Evolutionary conservation across 192 early-diverging fungal genomes (phyloP).

Genomic region (Coemansia sp.): DNA sequence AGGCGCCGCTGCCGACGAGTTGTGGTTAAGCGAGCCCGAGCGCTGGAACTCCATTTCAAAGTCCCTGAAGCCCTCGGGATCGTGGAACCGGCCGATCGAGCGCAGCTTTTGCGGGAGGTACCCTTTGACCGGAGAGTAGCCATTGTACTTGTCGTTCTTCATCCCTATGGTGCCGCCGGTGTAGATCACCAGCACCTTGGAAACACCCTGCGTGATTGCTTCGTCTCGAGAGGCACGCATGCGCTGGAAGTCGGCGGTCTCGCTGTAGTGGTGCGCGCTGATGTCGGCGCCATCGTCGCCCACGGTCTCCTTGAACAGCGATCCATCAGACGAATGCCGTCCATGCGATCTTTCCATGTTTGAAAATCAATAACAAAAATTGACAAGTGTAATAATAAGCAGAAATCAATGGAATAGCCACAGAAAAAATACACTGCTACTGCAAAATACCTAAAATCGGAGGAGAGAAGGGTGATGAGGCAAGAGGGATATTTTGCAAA

Average conservation of each 20-base stretch:
- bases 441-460: neutral
- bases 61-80: constrained; percentile 52
- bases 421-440: too few relatives aligned
- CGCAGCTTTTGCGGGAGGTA: constrained; percentile 78
- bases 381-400: constrained; percentile 6
- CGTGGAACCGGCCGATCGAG: constrained; percentile 79
- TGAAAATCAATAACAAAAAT: neutral
- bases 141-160: constrained; percentile 66
- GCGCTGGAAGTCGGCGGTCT: constrained; percentile 54
- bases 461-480: too few relatives aligned
- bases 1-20: constrained; percentile 2
- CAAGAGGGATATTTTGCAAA: too few relatives aligned
- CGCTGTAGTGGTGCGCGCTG: constrained; percentile 48
- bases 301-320: neutral
- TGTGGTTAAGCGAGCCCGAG: constrained; percentile 16
- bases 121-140: constrained; percentile 74
- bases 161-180: constrained; percentile 96
- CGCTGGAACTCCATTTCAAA: constrained; percentile 53
- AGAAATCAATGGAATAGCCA: too few relatives aligned
- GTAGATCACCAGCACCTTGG: constrained; percentile 84
- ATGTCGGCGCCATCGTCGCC: constrained; percentile 16
- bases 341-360: neutral
- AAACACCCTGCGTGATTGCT: constrained; percentile 69
- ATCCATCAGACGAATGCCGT: neutral
- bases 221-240: constrained; percentile 56